Evolutionary conservation across 805 yeast genomes (phyloP).

Genomic region (Saccharomycopsis malanga): DNA sequence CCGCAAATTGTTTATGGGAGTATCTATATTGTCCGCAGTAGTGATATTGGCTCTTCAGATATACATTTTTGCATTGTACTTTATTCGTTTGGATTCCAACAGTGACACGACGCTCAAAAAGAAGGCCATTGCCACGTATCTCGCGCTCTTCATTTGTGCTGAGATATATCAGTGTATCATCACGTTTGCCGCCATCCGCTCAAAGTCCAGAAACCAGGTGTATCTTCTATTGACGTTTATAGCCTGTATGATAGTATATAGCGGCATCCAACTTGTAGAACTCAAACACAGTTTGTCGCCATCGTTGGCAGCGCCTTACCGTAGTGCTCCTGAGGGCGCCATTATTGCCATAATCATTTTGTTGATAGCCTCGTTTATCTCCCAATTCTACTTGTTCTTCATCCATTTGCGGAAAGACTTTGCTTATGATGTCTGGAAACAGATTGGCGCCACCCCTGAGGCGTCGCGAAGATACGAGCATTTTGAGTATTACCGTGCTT

Average conservation of each 20-base stretch:
- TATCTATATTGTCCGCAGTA: constrained; percentile 31
- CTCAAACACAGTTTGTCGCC: constrained; percentile 24
- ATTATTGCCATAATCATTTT: constrained; percentile 34
- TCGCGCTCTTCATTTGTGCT: constrained; percentile 37
- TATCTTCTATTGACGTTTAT: constrained; percentile 31
- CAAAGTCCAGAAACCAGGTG: constrained; percentile 33
- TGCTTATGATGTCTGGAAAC: constrained; percentile 34
- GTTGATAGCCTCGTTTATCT: constrained; percentile 29
- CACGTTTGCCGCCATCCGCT: constrained; percentile 30
- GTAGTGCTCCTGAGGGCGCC: constrained; percentile 29
- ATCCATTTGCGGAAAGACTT: constrained; percentile 30
- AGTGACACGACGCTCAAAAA: constrained; percentile 22
- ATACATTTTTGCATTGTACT: constrained; percentile 33
- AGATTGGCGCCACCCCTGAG: constrained; percentile 33
- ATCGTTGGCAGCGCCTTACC: constrained; percentile 26
- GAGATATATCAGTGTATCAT: constrained; percentile 33
- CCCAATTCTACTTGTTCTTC: constrained; percentile 28
- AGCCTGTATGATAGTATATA: constrained; percentile 34
- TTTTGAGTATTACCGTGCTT: constrained; percentile 32
- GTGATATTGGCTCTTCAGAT: constrained; percentile 31
- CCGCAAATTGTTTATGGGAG: constrained; percentile 25
- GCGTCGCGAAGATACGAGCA: constrained; percentile 29
- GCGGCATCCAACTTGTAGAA: constrained; percentile 37
- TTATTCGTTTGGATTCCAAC: constrained; percentile 25
- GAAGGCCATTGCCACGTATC: constrained; percentile 25